phyloP scores from a whole-genome alignment of 2,329 filamentous ascomycete species.

The Alternaria gansuensis region DNA sequence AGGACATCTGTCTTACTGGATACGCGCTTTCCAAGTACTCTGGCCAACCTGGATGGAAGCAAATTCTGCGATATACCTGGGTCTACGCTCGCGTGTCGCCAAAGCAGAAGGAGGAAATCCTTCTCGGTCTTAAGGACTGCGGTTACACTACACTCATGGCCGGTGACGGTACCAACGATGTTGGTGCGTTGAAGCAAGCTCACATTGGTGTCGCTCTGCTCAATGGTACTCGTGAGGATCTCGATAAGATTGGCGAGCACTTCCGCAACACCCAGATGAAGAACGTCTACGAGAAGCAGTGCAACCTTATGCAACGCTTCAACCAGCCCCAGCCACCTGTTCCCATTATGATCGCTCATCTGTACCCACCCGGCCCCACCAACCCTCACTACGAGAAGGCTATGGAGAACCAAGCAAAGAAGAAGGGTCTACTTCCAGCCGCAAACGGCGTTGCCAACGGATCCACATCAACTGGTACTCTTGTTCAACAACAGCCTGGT shows the following conservation, averaged over 20 bases:
- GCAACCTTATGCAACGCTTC: slow-evolving; percentile 89
- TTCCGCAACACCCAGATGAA: slow-evolving; percentile 97
- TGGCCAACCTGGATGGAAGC: slow-evolving; percentile 76
- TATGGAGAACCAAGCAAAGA: slow-evolving; percentile 82
- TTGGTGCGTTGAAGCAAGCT: slow-evolving; percentile 96
- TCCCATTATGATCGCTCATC: slow-evolving; percentile 88
- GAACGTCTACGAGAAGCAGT: slow-evolving; percentile 97
- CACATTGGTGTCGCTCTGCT: slow-evolving; percentile 96
- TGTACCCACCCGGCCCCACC: slow-evolving; percentile 87
- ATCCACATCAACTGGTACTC: slow-evolving; percentile 30
- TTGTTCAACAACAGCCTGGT: slow-evolving; percentile 56
- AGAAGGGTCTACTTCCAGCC: slow-evolving; percentile 72
- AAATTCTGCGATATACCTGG: slow-evolving; percentile 89
- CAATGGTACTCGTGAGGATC: slow-evolving; percentile 91
- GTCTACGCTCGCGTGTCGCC: slow-evolving; percentile 98
- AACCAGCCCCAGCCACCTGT: slow-evolving; percentile 93
- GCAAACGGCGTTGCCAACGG: slow-evolving; percentile 54
- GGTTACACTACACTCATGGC: slow-evolving; percentile 99
- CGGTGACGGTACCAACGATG: slow-evolving; percentile 97
- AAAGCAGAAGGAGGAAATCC: slow-evolving; percentile 98
- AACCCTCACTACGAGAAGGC: slow-evolving; percentile 97
- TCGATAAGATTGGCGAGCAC: slow-evolving; percentile 91
- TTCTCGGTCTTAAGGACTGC: slow-evolving; percentile 94
- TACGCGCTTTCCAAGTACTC: slow-evolving; percentile 92
- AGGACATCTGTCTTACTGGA: slow-evolving; percentile 95